Conservation (phyloP, 2,329 filamentous ascomycete genomes). For the Lachnellula arida region DNA sequence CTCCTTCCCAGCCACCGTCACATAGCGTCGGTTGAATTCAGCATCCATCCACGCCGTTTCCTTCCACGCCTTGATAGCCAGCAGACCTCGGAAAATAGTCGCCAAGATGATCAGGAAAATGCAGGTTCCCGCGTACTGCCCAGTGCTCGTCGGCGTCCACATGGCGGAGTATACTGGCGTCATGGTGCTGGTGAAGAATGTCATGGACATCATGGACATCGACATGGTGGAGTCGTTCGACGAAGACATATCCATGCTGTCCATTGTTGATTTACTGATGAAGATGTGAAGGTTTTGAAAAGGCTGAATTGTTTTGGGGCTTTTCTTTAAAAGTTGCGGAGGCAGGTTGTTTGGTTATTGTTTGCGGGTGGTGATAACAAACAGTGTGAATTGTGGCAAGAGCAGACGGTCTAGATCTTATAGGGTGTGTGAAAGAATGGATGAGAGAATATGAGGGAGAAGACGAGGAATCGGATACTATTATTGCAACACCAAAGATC, state of each 20-base stretch:
- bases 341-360: not conserved
- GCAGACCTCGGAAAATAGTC: slow-evolving; percentile 61
- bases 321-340: slow-evolving; percentile 12
- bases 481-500: slow-evolving; percentile 4
- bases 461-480: not conserved
- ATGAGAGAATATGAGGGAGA: slow-evolving; percentile 5
- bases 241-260: slow-evolving; percentile 8
- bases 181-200: slow-evolving; percentile 59
- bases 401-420: not conserved
- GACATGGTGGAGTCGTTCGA: slow-evolving; percentile 47
- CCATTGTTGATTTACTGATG: slow-evolving; percentile 9
- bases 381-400: slow-evolving; percentile 1
- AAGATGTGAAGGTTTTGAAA: not conserved
- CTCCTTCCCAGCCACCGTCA: slow-evolving; percentile 62
- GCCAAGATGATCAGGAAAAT: slow-evolving; percentile 83
- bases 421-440: not conserved
- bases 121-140: slow-evolving; percentile 81
- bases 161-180: slow-evolving; percentile 61
- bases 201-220: slow-evolving; percentile 45
- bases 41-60: slow-evolving; percentile 62
- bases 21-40: slow-evolving; percentile 71
- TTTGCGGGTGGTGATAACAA: not conserved
- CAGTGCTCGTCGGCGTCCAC: slow-evolving; percentile 70
- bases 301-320: not conserved
- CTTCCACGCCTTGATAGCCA: slow-evolving; percentile 65